Evolutionary conservation across 2,329 filamentous ascomycete genomes (phyloP).

Genomic region (Atkinsonella texensis): DNA sequence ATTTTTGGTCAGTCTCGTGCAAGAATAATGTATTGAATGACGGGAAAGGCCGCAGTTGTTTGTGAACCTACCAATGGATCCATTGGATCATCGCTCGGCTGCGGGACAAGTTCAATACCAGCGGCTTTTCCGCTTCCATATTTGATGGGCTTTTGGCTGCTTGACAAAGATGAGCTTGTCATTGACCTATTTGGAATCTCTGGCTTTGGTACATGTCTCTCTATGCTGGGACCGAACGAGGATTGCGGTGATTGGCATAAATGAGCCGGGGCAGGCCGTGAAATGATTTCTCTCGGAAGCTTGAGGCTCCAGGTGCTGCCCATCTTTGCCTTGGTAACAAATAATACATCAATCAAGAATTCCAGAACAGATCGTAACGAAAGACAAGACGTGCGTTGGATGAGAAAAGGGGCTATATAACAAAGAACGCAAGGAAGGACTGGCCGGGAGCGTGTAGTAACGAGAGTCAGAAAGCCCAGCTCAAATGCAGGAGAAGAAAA

Average conservation of each 20-base stretch:
- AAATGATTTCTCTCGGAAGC: conserved; percentile 3
- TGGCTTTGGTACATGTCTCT: background rate
- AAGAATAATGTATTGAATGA: background rate
- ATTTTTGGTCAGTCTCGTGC: background rate
- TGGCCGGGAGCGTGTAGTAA: background rate
- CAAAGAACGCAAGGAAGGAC: background rate
- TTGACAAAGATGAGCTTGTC: conserved; percentile 8
- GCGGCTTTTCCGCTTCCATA: conserved; percentile 33
- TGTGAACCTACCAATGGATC: conserved; percentile 39
- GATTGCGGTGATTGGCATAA: background rate
- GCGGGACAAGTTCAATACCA: conserved; percentile 36
- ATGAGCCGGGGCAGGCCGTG: conserved; percentile 3
- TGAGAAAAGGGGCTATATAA: background rate
- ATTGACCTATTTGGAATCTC: conserved; percentile 4
- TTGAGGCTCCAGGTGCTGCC: background rate
- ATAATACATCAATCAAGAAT: background rate
- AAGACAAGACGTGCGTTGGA: background rate
- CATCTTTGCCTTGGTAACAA: background rate
- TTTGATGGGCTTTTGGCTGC: conserved; percentile 27
- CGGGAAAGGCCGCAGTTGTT: background rate
- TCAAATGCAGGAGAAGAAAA: background rate
- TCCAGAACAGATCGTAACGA: background rate
- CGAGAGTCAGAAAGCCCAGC: background rate
- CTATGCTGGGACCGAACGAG: background rate
- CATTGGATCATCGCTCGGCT: conserved; percentile 40